A percentile compares a stretch with the other conserved stretches of the same genome.
These are phyloP conservation scores for Solanum pennellii DNA, from an alignment of 257 asterid species.

Conservation along the genomic window DNA sequence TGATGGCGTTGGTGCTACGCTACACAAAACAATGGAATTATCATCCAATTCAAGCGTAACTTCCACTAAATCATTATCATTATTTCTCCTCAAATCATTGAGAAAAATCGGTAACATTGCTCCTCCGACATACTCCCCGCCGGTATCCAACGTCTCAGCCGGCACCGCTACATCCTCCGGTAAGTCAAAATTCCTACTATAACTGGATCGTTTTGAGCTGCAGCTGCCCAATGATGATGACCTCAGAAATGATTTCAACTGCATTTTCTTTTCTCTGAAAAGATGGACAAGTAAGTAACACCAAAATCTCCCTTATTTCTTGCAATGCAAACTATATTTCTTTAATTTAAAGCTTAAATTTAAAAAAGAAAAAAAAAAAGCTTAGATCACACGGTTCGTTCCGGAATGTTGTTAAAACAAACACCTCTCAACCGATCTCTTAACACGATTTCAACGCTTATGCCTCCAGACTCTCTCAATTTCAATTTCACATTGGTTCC, in stretches of 20 bases:
- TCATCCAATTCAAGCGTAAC: constrained; percentile 76
- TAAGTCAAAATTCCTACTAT: constrained; percentile 41
- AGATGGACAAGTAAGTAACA: neutral
- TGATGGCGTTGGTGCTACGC: constrained; percentile 21
- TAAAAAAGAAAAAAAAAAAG: neutral
- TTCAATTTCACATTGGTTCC: constrained; percentile 1
- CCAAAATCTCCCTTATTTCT: neutral
- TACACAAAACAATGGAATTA: constrained; percentile 32
- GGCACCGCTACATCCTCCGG: constrained; percentile 20
- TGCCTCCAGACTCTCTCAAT: constrained; percentile 1
- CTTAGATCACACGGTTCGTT: constrained; percentile 19
- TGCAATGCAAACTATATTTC: neutral
- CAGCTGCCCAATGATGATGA: constrained; percentile 40
- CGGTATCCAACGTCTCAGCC: constrained; percentile 2
- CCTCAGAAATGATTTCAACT: constrained; percentile 13
- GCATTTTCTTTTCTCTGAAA: neutral
- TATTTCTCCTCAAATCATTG: constrained; percentile 42
- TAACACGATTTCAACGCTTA: constrained; percentile 36
- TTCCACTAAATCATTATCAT: constrained; percentile 50
- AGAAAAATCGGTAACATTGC: constrained; percentile 85
- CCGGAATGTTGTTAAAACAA: constrained; percentile 15
- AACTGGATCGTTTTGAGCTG: constrained; percentile 21
- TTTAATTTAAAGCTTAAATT: neutral
- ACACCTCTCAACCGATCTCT: constrained; percentile 37
- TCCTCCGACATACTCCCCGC: constrained; percentile 23